These are phyloP conservation scores for Aspergillus sp. DNA, from an alignment of 2,329 filamentous ascomycete genomes.

Conservation along the genomic window DNA sequence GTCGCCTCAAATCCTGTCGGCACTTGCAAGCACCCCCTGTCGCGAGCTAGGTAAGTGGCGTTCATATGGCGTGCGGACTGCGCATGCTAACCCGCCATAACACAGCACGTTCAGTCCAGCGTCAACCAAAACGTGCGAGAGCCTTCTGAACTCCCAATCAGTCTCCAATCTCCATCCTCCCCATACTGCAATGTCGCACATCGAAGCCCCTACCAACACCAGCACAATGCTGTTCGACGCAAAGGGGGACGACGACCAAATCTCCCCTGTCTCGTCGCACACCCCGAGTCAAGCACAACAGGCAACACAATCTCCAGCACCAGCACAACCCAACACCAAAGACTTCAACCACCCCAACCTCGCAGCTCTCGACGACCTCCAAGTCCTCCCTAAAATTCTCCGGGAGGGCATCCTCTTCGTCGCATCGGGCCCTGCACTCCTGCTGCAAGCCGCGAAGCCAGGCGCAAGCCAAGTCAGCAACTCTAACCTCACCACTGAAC, in stretches of 20 bases:
- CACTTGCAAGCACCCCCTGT: not conserved
- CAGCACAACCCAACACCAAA: not conserved
- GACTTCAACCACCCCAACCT: conserved; percentile 21
- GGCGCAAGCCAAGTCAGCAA: conserved; percentile 18
- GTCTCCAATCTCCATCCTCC: not conserved
- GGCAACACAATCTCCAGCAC: not conserved
- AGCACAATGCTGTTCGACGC: conserved; percentile 8
- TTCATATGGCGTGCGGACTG: not conserved
- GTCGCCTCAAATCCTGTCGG: not conserved
- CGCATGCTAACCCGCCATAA: not conserved
- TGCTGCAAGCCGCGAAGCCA: conserved; percentile 35
- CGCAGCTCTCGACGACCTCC: conserved; percentile 31
- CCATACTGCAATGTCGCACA: not conserved
- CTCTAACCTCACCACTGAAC: conserved; percentile 19
- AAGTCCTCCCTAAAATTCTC: conserved; percentile 36
- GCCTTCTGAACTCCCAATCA: no score
- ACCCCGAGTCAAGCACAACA: not conserved
- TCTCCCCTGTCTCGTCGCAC: conserved; percentile 15
- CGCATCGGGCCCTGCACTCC: conserved; percentile 33
- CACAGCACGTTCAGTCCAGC: not conserved
- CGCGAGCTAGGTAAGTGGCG: not conserved
- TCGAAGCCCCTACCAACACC: not conserved
- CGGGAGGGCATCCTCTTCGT: conserved; percentile 37
- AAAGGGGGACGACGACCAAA: conserved; percentile 12
- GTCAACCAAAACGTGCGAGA: not conserved